Base-by-base conservation (phyloP, 306 rosid species). In the Prunus mume region DNA sequence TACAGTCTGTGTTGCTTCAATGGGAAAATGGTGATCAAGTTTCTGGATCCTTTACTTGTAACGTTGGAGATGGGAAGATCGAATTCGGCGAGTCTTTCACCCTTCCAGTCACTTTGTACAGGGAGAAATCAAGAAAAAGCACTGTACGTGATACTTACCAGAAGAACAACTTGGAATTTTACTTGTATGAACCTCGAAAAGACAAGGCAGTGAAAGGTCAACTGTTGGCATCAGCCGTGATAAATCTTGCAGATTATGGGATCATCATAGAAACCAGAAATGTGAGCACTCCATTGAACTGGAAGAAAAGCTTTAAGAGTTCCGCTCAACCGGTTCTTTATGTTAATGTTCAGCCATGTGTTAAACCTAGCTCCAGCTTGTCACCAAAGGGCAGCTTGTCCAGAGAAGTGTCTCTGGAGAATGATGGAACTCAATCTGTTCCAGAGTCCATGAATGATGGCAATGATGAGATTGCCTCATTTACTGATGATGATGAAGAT, bases 221-320 rank as follows among this genome's bases (percentile, higher is more conserved):
- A 52, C 85, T 86, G 56, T 68, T 93, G 83, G 98, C 91, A 50
- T 83, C 94, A 63, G 91, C 86, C 57, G 50, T 72, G 0, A 58
- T 93, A 63, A 89, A 93, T 76, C 82, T 93, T 81, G 96, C 93
- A 24, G 96, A 91, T n/a, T 91, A 77, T 57, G 96, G 88, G 63
- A 73, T 69, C 51, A 46, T 86, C 64, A 84, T 73, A 82, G 96
- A 89, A 71, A 49, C 84, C 27, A 60, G 71, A 62, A 71, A 83
- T 65, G 65, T 88, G 38, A 74, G 78, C 62, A 66, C 84, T 82
- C 79, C 71, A 7, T 41, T 93, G 78, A 87, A 81, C 85, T 87
- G 78, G 83, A 93, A 93, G 89, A 91, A 65, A 83, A 85, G 87
- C 83, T 83, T 57, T 74, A 91, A 81, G 77, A 80, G 50, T 76